phyloP scores from a whole-genome alignment of 352 stramenopile genomes.

The Pythium rhizo-oryzae region DNA sequence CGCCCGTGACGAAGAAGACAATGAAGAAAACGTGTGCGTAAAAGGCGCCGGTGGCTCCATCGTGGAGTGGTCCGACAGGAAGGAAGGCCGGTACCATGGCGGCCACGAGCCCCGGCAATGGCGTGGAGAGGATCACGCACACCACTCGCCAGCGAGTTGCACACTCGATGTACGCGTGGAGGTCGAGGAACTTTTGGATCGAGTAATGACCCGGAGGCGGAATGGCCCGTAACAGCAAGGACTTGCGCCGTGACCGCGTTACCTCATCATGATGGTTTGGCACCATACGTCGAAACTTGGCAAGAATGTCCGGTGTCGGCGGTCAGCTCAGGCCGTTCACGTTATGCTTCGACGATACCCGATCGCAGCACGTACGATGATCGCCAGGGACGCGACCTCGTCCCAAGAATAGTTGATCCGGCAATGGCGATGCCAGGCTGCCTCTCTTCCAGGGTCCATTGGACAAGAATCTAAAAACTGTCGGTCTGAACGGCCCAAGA shows the following conservation, averaged over 20 bases:
- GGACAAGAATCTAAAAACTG: too few species aligned
- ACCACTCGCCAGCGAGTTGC: slow-evolving; percentile 2
- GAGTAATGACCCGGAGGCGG: slow-evolving; percentile 13
- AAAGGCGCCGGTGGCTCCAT: background rate
- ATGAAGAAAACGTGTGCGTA: slow-evolving; percentile 15
- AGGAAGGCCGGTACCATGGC: slow-evolving; percentile 18
- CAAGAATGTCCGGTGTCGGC: too few species aligned
- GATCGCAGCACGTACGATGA: too few species aligned
- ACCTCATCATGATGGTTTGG: background rate
- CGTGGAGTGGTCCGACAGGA: slow-evolving; percentile 9
- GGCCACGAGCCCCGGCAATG: slow-evolving; percentile 17
- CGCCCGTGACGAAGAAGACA: slow-evolving; percentile 7
- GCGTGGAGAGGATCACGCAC: slow-evolving; percentile 11
- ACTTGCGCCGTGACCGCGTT: background rate
- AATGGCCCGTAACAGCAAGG: slow-evolving; percentile 1
- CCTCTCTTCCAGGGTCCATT: too few species aligned
- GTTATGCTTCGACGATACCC: too few species aligned
- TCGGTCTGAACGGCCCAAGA: too few species aligned
- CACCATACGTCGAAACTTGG: background rate
- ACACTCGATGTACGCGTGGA: slow-evolving; percentile 15
- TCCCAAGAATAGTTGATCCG: too few species aligned
- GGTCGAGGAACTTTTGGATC: slow-evolving; percentile 22
- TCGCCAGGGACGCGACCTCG: too few species aligned
- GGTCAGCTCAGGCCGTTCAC: background rate
- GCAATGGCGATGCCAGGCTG: too few species aligned